Evolutionary conservation across 495 filamentous ascomycete species (phyloP), one percentile per base, ranked within the genome.

Genomic region (Penicillium macrosclerotiorum): DNA sequence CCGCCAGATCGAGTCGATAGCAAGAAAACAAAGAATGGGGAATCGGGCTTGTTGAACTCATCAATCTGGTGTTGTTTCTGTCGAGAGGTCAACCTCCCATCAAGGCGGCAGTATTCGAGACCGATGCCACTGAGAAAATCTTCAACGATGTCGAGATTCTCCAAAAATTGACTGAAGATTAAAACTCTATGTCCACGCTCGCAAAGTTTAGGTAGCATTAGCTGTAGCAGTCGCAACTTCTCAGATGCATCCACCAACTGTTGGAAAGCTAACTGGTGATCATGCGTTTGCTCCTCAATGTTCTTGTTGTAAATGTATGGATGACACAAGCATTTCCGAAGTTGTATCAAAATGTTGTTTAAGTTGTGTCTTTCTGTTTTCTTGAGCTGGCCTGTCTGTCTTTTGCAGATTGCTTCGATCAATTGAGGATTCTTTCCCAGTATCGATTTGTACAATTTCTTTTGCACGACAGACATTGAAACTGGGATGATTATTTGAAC

Each of bases 21-120:
- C 16, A 97, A 68, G 65, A 99, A 96, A 0, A 84, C 89, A 57
- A 97, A 97, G 7, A 89, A 69, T 2, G 80, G 71, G 1, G 91
- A 96, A 31, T 85, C 73, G 0, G 89, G 85, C 3, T 83, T 88
- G 62, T 99, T 99, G 69, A 88, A 99, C 8, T 81, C 78, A 64
- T 99, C 93, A 37, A 99, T 99, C 8, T 86, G 79, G 59, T 88
- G 88, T 59, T 99, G 93, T 62, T 96, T 97, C 59, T 96, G 79
- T 27, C 94, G 67, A 5, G 85, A 81, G 2, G 76, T 77, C 51
- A 95, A 80, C 3, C 47, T 80, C n/a, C 93, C 93, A 66, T 99
- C 93, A 1, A 99, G 78, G 11, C 93, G 88, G 46, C 85, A 78
- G 61, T 87, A 86, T 5, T 59, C 63, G 40, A 95, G 65, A 8